Percentiles rank a stretch among this genome's conserved stretches.
phyloP scores from a whole-genome alignment of 2,329 filamentous ascomycete genomes.

The Monilinia laxa region DNA sequence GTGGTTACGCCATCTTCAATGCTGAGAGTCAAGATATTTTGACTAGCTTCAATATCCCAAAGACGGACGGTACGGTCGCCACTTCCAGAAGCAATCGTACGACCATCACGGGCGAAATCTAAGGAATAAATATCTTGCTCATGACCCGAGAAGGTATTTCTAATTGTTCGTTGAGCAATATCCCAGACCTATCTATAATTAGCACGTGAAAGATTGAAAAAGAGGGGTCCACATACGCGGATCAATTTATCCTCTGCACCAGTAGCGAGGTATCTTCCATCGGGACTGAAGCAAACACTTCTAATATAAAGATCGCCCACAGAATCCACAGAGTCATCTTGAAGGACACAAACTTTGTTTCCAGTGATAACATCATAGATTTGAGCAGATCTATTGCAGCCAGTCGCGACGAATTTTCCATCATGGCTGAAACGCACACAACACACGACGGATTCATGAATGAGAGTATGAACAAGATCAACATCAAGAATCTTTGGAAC shows the following conservation, averaged over 20 bases:
- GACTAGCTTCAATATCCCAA: constrained; percentile 88
- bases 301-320: constrained; percentile 94
- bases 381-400: constrained; percentile 98
- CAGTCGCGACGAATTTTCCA: constrained; percentile 92
- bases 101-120: constrained; percentile 90
- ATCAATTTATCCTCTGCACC: constrained; percentile 98
- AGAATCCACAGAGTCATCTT: constrained; percentile 84
- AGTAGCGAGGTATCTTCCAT: constrained; percentile 89
- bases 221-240: constrained; percentile 59
- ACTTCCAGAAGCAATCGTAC: constrained; percentile 91
- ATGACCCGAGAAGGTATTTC: constrained; percentile 91
- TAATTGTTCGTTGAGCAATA: constrained; percentile 77
- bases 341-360: constrained; percentile 82
- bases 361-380: constrained; percentile 93
- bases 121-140: constrained; percentile 98
- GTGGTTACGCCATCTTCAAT: constrained; percentile 98
- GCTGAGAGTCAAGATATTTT: constrained; percentile 78
- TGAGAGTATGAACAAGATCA: constrained; percentile 87
- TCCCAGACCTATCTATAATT: constrained; percentile 78
- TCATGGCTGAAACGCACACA: constrained; percentile 96
- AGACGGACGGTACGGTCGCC: constrained; percentile 92
- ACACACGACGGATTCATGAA: constrained; percentile 95
- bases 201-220: constrained; percentile 24
- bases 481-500: constrained; percentile 89
- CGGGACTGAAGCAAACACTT: constrained; percentile 97